Evolutionary conservation across 352 stramenopile genomes (phyloP).

Genomic region (Pythium aristosporum): DNA sequence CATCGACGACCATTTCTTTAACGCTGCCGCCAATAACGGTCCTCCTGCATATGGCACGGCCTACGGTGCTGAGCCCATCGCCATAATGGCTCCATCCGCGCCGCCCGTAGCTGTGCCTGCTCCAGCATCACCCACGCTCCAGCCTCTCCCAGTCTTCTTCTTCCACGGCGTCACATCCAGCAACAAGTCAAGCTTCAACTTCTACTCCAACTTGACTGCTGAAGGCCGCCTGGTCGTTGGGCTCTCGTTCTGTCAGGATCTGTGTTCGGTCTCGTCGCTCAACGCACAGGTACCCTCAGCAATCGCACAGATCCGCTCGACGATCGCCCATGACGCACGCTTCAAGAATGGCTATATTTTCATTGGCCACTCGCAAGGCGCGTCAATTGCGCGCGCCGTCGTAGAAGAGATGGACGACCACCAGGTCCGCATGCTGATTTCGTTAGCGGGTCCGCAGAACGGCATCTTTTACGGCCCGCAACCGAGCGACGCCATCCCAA

Average conservation of each 20-base stretch:
- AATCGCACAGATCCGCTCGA: slow-evolving; percentile 42
- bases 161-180: slow-evolving; percentile 49
- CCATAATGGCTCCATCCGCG: not conserved
- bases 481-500: slow-evolving; percentile 29
- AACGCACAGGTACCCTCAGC: slow-evolving; percentile 39
- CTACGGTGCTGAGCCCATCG: too few species aligned
- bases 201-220: slow-evolving; percentile 36
- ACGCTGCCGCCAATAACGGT: too few species aligned
- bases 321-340: slow-evolving; percentile 26
- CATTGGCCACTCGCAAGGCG: slow-evolving; percentile 49
- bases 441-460: slow-evolving; percentile 48
- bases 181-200: slow-evolving; percentile 27
- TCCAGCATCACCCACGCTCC: not conserved
- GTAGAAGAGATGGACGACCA: slow-evolving; percentile 65
- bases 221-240: slow-evolving; percentile 33
- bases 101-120: not conserved
- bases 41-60: too few species aligned
- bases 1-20: not conserved
- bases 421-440: slow-evolving; percentile 43
- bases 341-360: slow-evolving; percentile 50
- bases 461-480: slow-evolving; percentile 55
- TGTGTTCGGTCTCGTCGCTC: slow-evolving; percentile 35
- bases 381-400: slow-evolving; percentile 38
- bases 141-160: slow-evolving; percentile 44
- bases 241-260: slow-evolving; percentile 39